A percentile compares a stretch with the other conserved stretches of the same genome.
phyloP scores from a whole-genome alignment of 1,284 basidiomycete species.

The Irpex sp. region DNA sequence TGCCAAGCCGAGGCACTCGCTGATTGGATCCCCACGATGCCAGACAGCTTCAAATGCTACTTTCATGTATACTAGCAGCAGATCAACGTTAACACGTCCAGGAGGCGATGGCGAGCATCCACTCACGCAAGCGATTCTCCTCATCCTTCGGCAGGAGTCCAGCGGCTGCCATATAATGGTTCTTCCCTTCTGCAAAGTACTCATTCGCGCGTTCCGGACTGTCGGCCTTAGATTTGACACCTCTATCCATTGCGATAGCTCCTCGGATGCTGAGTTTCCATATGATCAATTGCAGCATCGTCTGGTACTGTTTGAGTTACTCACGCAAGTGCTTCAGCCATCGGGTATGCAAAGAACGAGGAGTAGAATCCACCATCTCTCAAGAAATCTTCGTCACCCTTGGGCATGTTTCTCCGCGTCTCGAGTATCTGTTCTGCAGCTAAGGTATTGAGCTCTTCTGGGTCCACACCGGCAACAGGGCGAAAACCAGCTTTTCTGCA shows the following conservation, averaged over 20 bases:
- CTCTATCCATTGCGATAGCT: not conserved
- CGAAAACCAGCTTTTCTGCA: no score
- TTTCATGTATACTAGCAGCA: not conserved
- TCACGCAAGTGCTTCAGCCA: slow-evolving; percentile 8
- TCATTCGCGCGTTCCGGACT: not conserved
- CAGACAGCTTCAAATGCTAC: slow-evolving; percentile 1
- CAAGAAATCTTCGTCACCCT: not conserved
- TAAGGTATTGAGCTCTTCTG: no score
- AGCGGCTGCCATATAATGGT: not conserved
- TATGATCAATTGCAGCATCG: not conserved
- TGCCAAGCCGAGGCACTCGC: no score
- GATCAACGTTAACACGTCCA: not conserved
- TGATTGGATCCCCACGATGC: not conserved
- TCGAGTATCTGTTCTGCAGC: slow-evolving; percentile 1
- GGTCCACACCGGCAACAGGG: no score
- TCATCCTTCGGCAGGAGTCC: not conserved
- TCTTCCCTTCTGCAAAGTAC: not conserved
- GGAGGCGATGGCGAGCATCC: no score
- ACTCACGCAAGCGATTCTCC: no score
- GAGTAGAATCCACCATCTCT: slow-evolving; percentile 3
- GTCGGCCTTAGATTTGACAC: not conserved
- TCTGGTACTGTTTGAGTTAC: not conserved
- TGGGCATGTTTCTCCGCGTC: not conserved
- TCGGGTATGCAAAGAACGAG: slow-evolving; percentile 11
- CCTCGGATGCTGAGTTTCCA: not conserved